Evolutionary conservation across 1,139 yeast genomes (phyloP).

Genomic region (Blastobotrys indianensis): DNA sequence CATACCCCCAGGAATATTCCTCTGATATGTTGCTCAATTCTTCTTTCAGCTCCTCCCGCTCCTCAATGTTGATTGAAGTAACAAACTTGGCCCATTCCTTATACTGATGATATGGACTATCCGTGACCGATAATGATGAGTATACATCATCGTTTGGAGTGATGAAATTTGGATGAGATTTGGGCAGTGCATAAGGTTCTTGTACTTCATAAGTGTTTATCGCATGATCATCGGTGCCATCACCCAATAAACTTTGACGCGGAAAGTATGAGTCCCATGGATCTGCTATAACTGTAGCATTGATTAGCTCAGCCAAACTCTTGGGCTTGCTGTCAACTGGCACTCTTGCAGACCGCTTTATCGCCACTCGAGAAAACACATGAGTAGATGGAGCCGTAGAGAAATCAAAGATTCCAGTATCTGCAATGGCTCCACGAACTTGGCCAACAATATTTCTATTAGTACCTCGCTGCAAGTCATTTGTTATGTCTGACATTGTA

Average conservation of each 20-base stretch:
- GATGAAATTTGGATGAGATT: slow-evolving; percentile 25
- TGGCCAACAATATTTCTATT: slow-evolving; percentile 24
- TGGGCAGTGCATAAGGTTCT: slow-evolving; percentile 20
- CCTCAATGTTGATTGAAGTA: slow-evolving; percentile 41
- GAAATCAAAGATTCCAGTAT: slow-evolving; percentile 16
- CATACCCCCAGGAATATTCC: slow-evolving; percentile 56
- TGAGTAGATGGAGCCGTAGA: slow-evolving; percentile 17
- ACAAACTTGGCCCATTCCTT: slow-evolving; percentile 46
- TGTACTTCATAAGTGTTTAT: slow-evolving; percentile 18
- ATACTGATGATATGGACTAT: slow-evolving; percentile 42
- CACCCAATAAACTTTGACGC: slow-evolving; percentile 13
- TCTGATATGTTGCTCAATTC: slow-evolving; percentile 45
- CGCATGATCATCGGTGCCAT: slow-evolving; percentile 21
- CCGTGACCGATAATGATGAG: slow-evolving; percentile 43
- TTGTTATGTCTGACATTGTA: slow-evolving; percentile 26
- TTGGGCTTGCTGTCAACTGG: slow-evolving; percentile 9
- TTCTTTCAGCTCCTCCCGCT: slow-evolving; percentile 59
- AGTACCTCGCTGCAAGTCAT: slow-evolving; percentile 21
- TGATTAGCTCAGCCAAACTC: slow-evolving; percentile 6
- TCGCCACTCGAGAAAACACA: slow-evolving; percentile 33
- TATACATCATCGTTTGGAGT: slow-evolving; percentile 24
- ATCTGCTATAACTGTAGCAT: slow-evolving; percentile 6
- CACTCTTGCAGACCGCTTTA: slow-evolving; percentile 22
- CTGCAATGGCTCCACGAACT: slow-evolving; percentile 15
- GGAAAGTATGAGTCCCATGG: slow-evolving; percentile 18